Evolutionary conservation across 176 grass and related monocot genomes (phyloP).

Genomic region (Tillandsia leiboldiana): DNA sequence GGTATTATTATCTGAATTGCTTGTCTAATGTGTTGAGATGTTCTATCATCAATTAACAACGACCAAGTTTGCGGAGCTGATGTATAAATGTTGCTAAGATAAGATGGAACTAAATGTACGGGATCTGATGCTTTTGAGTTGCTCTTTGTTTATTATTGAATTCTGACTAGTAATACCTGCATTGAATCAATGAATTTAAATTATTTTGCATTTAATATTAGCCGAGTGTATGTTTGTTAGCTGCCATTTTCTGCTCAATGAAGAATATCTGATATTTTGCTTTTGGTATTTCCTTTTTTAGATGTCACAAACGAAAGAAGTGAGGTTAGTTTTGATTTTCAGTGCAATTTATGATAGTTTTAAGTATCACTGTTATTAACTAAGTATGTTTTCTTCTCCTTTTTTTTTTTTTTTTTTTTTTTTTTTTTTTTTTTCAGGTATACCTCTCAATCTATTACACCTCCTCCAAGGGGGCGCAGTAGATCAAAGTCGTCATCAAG

Average conservation of each 20-base stretch:
- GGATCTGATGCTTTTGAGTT: too few relatives aligned
- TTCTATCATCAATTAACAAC: too few relatives aligned
- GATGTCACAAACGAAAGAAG: conserved; percentile 95
- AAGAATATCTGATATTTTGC: conserved; percentile 19
- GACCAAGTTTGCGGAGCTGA: too few relatives aligned
- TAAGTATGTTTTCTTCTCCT: not conserved
- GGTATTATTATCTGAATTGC: too few relatives aligned
- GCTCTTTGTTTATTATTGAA: too few relatives aligned
- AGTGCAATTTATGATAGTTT: conserved; percentile 1
- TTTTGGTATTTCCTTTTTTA: conserved; percentile 23
- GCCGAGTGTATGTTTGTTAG: not conserved
- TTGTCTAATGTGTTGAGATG: too few relatives aligned
- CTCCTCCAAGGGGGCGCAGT: conserved; percentile 42
- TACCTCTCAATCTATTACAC: conserved; percentile 87
- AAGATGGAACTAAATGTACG: too few relatives aligned
- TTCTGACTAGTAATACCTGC: too few relatives aligned
- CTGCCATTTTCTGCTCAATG: not conserved
- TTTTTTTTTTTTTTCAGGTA: conserved; percentile 37
- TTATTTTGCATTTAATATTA: not conserved
- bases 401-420: too few relatives aligned
- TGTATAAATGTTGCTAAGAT: too few relatives aligned
- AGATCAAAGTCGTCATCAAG: conserved; percentile 25
- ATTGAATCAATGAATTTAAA: not conserved
- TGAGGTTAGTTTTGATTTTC: conserved; percentile 48
- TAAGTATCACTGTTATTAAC: conserved; percentile 5